Percentiles rank a stretch among this genome's conserved stretches.
Evolutionary conservation across 2,329 filamentous ascomycete genomes (phyloP).

Genomic region (Bimuria novae-zelandiae): DNA sequence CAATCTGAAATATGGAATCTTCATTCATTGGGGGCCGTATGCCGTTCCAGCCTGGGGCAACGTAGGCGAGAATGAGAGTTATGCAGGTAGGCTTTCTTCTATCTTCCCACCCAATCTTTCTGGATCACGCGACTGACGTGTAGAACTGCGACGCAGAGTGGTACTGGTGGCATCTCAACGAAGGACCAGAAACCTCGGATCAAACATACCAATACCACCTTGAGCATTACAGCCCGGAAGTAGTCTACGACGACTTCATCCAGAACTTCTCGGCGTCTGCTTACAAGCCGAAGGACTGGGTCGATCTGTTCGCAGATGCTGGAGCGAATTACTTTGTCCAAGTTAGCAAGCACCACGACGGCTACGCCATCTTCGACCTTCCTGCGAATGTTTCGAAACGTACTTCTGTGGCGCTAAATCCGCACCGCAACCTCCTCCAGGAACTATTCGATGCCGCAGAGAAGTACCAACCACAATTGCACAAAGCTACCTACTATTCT

Average conservation of each 20-base stretch:
- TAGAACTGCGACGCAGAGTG: too few relatives aligned
- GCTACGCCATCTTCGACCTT: slow-evolving; percentile 52
- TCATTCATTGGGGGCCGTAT: slow-evolving; percentile 65
- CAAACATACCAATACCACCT: slow-evolving; percentile 58
- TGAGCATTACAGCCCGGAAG: slow-evolving; percentile 55
- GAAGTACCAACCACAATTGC: slow-evolving; percentile 50
- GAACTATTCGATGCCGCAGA: slow-evolving; percentile 52
- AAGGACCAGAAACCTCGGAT: slow-evolving; percentile 42
- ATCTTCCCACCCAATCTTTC: too few relatives aligned
- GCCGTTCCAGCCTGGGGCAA: slow-evolving; percentile 62
- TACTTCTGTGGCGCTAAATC: slow-evolving; percentile 47
- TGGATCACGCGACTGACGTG: too few relatives aligned
- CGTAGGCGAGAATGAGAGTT: slow-evolving; percentile 44
- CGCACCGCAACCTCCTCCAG: slow-evolving; percentile 49
- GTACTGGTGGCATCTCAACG: slow-evolving; percentile 55
- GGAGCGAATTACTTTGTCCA: slow-evolving; percentile 56
- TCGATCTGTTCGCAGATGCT: slow-evolving; percentile 58
- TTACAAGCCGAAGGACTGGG: slow-evolving; percentile 59
- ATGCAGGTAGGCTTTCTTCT: too few relatives aligned
- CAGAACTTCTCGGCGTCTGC: slow-evolving; percentile 56
- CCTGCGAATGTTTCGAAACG: slow-evolving; percentile 47
- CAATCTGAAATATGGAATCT: slow-evolving; percentile 62
- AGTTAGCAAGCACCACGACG: slow-evolving; percentile 53
- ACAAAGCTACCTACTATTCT: slow-evolving; percentile 52
- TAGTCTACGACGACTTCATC: slow-evolving; percentile 62